Evolutionary conservation across 139 green algal species (phyloP).

Genomic region (Chlorella sp.): DNA sequence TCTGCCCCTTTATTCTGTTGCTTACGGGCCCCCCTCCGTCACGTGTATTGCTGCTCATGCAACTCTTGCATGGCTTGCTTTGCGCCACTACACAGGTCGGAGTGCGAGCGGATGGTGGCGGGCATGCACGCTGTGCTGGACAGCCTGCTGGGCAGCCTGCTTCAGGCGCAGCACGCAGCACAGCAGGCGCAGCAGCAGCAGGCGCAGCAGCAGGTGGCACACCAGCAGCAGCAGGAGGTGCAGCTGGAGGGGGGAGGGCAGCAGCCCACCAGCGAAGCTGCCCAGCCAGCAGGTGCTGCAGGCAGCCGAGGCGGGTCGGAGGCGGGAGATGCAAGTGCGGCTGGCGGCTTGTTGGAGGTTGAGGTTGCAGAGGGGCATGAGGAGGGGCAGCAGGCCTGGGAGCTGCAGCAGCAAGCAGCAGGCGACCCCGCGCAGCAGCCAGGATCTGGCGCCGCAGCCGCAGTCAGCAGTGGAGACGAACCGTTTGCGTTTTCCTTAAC

Average conservation of each 20-base stretch:
- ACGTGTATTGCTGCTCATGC: too few species aligned
- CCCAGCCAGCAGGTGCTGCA: neutral
- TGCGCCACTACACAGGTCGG: neutral
- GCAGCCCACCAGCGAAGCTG: neutral
- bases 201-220: neutral
- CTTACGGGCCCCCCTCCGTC: too few species aligned
- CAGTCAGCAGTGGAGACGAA: neutral
- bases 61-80: too few species aligned
- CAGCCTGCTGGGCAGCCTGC: neutral
- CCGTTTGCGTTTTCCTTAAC: neutral
- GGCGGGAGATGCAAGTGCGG: too few species aligned
- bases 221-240: neutral
- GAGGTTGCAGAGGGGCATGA: neutral
- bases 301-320: neutral
- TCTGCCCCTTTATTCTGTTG: neutral
- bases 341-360: too few species aligned
- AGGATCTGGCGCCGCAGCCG: too few species aligned
- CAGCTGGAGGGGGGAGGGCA: neutral
- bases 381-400: neutral
- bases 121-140: constrained; percentile 11
- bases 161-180: neutral
- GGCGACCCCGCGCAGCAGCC: neutral
- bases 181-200: neutral
- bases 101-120: constrained; percentile 15
- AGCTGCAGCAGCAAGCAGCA: neutral